A percentile compares a stretch with the other conserved stretches of the same genome.
Evolutionary conservation across 1,284 basidiomycete genomes (phyloP).

Genomic region (Marasmius fiardii): DNA sequence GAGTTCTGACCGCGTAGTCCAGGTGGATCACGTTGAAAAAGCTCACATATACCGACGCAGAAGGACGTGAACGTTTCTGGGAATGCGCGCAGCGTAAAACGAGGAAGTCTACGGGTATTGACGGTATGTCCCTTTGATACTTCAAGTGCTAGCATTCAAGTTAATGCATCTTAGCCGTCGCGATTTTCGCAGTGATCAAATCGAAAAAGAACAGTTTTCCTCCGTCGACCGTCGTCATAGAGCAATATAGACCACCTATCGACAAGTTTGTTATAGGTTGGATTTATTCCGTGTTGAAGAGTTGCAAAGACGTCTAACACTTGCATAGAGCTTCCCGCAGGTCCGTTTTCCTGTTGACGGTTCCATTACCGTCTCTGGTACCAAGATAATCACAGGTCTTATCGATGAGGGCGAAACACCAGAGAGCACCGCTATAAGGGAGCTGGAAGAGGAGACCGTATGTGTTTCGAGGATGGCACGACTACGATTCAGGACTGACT

Average conservation of each 20-base stretch:
- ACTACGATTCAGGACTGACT: not conserved
- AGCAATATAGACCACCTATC: constrained; percentile 85
- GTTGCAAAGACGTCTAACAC: not conserved
- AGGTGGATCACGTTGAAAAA: constrained; percentile 77
- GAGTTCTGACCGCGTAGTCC: not conserved
- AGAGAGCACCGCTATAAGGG: constrained; percentile 76
- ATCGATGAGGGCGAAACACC: constrained; percentile 80
- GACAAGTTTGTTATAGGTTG: constrained; percentile 71
- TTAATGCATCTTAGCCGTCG: constrained; percentile 54
- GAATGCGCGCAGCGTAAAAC: constrained; percentile 84
- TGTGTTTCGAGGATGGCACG: not conserved
- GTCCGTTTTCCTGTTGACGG: constrained; percentile 25
- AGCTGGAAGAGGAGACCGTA: constrained; percentile 84
- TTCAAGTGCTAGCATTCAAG: not conserved
- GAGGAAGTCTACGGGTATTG: constrained; percentile 68
- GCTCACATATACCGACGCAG: constrained; percentile 71
- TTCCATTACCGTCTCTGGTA: not conserved
- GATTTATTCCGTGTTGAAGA: constrained; percentile 13
- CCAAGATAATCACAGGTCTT: constrained; percentile 47
- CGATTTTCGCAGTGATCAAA: constrained; percentile 77
- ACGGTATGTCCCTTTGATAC: constrained; percentile 49
- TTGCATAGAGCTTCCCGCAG: constrained; percentile 77
- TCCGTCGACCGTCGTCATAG: constrained; percentile 77
- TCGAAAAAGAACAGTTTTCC: constrained; percentile 68
- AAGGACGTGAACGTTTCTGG: constrained; percentile 77